Conservation (phyloP, 2,329 filamentous ascomycete genomes). For the Microsporum ferrugineum region DNA sequence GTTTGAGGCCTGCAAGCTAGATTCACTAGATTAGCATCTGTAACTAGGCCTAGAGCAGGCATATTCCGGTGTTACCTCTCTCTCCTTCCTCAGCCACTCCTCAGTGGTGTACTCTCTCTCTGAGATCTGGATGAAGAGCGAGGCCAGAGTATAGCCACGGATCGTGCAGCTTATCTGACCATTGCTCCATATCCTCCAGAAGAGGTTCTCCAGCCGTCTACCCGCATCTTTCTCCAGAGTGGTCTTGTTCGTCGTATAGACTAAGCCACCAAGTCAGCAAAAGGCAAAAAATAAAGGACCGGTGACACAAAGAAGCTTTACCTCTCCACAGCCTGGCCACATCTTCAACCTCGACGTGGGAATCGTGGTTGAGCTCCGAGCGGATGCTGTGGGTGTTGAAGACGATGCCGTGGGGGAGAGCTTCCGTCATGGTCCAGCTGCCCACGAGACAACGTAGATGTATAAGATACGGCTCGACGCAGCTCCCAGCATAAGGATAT, state of each 20-base stretch:
- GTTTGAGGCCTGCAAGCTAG: not conserved
- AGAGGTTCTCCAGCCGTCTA: constrained; percentile 40
- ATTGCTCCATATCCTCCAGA: constrained; percentile 43
- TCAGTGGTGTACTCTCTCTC: constrained; percentile 20
- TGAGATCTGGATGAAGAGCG: constrained; percentile 36
- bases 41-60: not conserved
- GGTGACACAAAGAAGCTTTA: constrained; percentile 19
- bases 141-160: constrained; percentile 30
- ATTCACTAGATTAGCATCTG: not conserved
- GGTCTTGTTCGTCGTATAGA: constrained; percentile 37
- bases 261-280: constrained; percentile 21
- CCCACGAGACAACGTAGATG: not conserved
- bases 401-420: constrained; percentile 32
- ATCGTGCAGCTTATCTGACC: constrained; percentile 27
- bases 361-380: constrained; percentile 27
- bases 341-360: constrained; percentile 30
- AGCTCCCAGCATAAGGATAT: constrained; percentile 1
- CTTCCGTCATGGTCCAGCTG: constrained; percentile 25
- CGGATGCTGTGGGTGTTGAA: constrained; percentile 27
- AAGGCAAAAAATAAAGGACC: constrained; percentile 7
- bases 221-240: constrained; percentile 32
- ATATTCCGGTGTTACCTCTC: constrained; percentile 8
- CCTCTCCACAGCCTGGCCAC: constrained; percentile 41
- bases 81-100: constrained; percentile 6
- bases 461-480: not conserved